Conservation (phyloP, 495 filamentous ascomycete genomes). For the Talaromyces stipitatus region DNA sequence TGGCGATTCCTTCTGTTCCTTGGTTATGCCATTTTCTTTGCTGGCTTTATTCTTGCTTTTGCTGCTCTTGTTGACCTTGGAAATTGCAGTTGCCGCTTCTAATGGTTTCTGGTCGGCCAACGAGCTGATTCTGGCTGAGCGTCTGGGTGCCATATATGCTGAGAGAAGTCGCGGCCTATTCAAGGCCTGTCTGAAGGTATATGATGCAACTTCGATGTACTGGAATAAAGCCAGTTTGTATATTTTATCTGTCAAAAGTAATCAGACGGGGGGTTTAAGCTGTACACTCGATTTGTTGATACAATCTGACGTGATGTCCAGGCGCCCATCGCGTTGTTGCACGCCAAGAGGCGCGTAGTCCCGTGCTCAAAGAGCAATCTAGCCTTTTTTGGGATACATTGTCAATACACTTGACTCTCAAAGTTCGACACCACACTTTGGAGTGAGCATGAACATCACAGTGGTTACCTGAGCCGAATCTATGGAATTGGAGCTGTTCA, state of each 20-base stretch:
- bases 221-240: background rate
- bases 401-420: no score
- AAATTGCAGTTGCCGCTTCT: constrained; percentile 6
- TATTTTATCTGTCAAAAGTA: background rate
- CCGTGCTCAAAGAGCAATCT: constrained; percentile 1
- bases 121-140: constrained; percentile 50
- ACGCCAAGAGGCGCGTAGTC: constrained; percentile 4
- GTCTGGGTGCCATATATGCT: constrained; percentile 44
- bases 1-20: background rate
- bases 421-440: no score
- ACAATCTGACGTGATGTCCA: background rate
- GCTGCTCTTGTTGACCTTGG: constrained; percentile 9
- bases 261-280: no score
- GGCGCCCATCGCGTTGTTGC: constrained; percentile 3
- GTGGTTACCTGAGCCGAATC: no score
- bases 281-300: no score
- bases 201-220: background rate
- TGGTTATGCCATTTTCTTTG: background rate
- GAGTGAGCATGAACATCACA: no score
- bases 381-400: background rate
- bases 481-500: no score
- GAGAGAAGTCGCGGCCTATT: background rate
- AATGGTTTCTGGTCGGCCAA: constrained; percentile 19
- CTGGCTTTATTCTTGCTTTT: background rate
- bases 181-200: background rate